Conservation (phyloP, 169 alveolate species). For the Perkinsus olseni region DNA sequence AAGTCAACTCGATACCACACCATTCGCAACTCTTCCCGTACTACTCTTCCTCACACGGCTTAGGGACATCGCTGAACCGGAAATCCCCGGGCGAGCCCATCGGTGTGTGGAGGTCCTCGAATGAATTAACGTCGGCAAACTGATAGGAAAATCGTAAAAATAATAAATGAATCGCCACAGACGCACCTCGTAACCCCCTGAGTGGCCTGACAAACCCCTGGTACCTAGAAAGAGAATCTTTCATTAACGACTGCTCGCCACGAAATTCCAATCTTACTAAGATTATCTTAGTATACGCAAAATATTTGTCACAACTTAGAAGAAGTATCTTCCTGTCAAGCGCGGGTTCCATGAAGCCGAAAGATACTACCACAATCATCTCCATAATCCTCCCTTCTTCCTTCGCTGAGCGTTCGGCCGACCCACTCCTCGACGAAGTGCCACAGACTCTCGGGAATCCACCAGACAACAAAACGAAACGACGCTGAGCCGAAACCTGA, state of each 20-base stretch:
- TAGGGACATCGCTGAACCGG: neutral
- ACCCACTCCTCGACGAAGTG: neutral
- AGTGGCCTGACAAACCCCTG: no score
- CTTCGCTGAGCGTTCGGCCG: neutral
- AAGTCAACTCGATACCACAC: no score
- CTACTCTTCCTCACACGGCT: neutral
- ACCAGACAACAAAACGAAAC: neutral
- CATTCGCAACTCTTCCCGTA: neutral
- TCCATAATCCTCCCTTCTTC: neutral
- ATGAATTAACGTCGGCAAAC: neutral
- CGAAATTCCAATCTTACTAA: neutral
- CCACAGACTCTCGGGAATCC: neutral
- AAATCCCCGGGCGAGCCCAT: neutral
- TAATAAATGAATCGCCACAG: neutral
- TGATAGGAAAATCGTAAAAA: neutral
- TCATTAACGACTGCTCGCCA: neutral
- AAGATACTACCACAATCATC: neutral
- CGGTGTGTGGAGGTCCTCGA: neutral
- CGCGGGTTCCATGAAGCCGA: neutral
- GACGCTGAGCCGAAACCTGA: neutral
- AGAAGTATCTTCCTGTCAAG: no score
- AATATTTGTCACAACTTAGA: no score
- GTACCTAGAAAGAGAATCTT: no score
- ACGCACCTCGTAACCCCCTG: no score
- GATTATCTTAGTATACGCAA: no score